Conservation (phyloP, 2,329 filamentous ascomycete species). For the Clonostachys chloroleuca region DNA sequence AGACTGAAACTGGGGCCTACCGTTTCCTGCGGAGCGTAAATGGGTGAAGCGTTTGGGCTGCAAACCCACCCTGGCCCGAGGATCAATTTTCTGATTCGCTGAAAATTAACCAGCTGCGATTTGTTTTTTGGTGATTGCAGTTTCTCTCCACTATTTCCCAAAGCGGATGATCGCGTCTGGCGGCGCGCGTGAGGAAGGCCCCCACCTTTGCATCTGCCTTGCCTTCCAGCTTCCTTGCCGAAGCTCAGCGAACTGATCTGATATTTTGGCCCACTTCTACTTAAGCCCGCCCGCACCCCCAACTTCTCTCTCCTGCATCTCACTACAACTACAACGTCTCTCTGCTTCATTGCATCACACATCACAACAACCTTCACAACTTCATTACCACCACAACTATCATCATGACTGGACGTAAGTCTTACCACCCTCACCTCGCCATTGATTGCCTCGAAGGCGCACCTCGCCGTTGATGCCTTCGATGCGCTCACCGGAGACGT, state of each 20-base stretch:
- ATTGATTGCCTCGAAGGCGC: not conserved
- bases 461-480: not conserved
- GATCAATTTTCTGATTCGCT: not conserved
- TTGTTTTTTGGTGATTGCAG: not conserved
- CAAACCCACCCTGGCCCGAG: too few relatives aligned
- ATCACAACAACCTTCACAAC: slow-evolving; percentile 3
- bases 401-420: slow-evolving; percentile 30
- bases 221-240: not conserved
- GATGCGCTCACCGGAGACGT: not conserved
- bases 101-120: not conserved
- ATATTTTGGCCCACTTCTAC: slow-evolving; percentile 27
- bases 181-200: not conserved
- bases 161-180: slow-evolving; percentile 1
- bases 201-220: not conserved
- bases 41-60: too few relatives aligned
- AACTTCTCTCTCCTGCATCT: slow-evolving; percentile 7
- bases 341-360: not conserved
- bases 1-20: too few relatives aligned
- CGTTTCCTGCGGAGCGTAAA: too few relatives aligned
- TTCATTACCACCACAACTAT: slow-evolving; percentile 4
- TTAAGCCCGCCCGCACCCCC: slow-evolving; percentile 27
- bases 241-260: slow-evolving; percentile 23
- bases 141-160: not conserved
- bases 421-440: not conserved
- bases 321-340: not conserved